These are phyloP conservation scores for Penicillium canescens DNA, from an alignment of 495 filamentous ascomycete genomes.

Conservation along the genomic window DNA sequence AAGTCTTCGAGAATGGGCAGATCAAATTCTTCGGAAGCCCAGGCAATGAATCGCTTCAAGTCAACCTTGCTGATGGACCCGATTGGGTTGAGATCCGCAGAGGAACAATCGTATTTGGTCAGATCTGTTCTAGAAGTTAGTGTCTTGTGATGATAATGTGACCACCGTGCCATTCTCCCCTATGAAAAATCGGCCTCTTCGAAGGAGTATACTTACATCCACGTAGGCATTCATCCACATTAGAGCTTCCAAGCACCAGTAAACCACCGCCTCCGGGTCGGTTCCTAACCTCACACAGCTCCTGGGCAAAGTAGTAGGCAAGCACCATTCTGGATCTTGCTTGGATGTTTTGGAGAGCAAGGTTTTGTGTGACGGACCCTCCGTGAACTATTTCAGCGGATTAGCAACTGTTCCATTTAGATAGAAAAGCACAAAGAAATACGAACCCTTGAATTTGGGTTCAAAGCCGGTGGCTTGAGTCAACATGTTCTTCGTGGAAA, in stretches of 20 bases:
- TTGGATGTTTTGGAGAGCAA: constrained; percentile 81
- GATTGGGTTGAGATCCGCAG: constrained; percentile 67
- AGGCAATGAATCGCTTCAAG: constrained; percentile 75
- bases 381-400: constrained; percentile 48
- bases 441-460: constrained; percentile 58
- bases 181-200: not conserved
- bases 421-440: no score
- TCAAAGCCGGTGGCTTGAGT: constrained; percentile 52
- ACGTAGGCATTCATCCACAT: constrained; percentile 45
- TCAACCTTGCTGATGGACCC: constrained; percentile 74
- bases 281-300: constrained; percentile 38
- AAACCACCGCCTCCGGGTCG: constrained; percentile 56
- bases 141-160: not conserved
- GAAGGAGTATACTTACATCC: not conserved
- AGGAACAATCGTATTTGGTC: constrained; percentile 68
- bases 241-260: constrained; percentile 64
- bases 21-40: constrained; percentile 59
- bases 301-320: constrained; percentile 72
- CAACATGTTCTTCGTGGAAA: constrained; percentile 55
- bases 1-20: constrained; percentile 76
- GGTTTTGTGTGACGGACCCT: constrained; percentile 58
- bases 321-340: constrained; percentile 79
- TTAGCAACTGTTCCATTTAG: no score
- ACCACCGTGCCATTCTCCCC: constrained; percentile 34
- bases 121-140: constrained; percentile 50